A percentile compares a stretch with the other conserved stretches of the same genome.
phyloP scores from a whole-genome alignment of 1,284 basidiomycete species.

The Megacollybia platyphylla region DNA sequence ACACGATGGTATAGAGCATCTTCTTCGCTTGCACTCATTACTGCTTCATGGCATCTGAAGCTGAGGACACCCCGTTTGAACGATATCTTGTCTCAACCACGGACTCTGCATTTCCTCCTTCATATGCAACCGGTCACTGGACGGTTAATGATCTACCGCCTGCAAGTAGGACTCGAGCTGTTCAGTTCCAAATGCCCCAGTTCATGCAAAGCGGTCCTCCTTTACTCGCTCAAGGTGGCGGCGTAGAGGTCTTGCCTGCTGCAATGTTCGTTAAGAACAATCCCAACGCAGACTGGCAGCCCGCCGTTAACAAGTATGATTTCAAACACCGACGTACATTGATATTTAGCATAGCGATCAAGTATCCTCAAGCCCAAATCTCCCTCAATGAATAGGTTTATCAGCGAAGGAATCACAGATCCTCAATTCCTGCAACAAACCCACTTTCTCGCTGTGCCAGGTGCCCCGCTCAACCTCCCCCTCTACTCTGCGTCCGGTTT shows the following conservation, averaged over 20 bases:
- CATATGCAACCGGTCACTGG: too few relatives aligned
- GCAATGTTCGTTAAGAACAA: constrained; percentile 23
- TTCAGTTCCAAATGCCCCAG: constrained; percentile 52
- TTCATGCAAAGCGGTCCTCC: constrained; percentile 46
- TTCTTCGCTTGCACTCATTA: too few relatives aligned
- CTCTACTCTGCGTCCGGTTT: constrained; percentile 83
- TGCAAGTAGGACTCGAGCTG: constrained; percentile 5
- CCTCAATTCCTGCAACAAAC: not conserved
- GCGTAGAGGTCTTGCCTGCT: constrained; percentile 51
- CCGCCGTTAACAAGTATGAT: not conserved
- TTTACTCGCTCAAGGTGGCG: constrained; percentile 54
- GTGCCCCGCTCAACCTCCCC: constrained; percentile 14
- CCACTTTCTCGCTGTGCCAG: not conserved
- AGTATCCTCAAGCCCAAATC: not conserved
- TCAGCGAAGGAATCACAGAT: not conserved
- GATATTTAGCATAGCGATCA: not conserved
- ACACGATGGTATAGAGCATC: too few relatives aligned
- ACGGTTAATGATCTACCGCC: too few relatives aligned
- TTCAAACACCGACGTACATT: not conserved
- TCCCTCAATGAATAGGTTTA: not conserved
- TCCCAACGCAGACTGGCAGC: not conserved
- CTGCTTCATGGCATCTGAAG: too few relatives aligned
- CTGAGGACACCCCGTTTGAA: too few relatives aligned
- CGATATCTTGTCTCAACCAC: too few relatives aligned
- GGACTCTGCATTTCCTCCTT: too few relatives aligned